Evolutionary conservation across 345 rosid genomes (phyloP).

Genomic region (Eucalyptus curtisii): DNA sequence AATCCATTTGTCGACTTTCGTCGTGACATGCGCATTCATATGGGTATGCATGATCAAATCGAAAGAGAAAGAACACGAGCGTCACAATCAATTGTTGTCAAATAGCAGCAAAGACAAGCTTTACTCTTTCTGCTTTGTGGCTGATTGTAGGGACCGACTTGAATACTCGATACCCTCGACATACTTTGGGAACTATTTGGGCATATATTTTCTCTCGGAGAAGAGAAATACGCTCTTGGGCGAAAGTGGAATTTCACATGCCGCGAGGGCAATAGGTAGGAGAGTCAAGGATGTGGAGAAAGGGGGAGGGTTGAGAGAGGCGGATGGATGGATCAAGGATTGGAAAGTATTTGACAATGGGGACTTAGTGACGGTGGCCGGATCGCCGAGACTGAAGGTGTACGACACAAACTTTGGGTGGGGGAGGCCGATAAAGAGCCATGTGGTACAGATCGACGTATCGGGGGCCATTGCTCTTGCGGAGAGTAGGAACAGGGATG

Average conservation of each 20-base stretch:
- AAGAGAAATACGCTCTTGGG: conserved; percentile 4
- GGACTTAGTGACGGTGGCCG: neutral
- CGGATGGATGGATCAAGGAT: neutral
- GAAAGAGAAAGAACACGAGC: neutral
- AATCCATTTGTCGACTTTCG: neutral
- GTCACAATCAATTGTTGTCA: neutral
- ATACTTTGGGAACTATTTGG: conserved; percentile 26
- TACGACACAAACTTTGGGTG: conserved; percentile 19
- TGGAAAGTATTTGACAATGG: neutral
- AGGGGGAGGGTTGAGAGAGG: conserved; percentile 1
- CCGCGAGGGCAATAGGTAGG: conserved; percentile 11
- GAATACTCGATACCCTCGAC: neutral
- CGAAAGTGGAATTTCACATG: conserved; percentile 9
- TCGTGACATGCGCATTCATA: neutral
- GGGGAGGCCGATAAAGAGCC: conserved; percentile 23
- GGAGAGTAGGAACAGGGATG: conserved; percentile 3
- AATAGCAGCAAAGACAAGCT: neutral
- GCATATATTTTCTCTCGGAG: neutral
- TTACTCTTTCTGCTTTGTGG: neutral
- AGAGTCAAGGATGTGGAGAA: neutral
- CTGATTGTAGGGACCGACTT: neutral
- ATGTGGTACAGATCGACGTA: neutral
- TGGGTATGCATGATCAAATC: neutral
- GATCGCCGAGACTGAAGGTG: conserved; percentile 4
- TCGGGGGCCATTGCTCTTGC: neutral